Base-by-base conservation (phyloP, 345 rosid species). In the Psidium guajava region DNA sequence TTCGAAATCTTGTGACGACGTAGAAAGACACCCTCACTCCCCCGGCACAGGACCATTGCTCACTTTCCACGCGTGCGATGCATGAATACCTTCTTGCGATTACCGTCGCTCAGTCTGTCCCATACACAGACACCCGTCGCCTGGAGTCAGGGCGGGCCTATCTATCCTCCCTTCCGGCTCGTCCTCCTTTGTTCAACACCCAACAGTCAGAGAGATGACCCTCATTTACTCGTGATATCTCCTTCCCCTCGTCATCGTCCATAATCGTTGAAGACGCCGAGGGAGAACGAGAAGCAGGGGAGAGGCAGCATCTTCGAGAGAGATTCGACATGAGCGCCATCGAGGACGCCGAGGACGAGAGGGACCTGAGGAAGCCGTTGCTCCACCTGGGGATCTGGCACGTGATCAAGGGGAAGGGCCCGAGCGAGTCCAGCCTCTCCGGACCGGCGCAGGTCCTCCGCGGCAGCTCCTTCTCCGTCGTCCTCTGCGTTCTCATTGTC, bases 331-430 rank as follows among this genome's bases (percentile, higher is more conserved):
- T 93, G 95, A 91, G 94, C 83, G 90, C 90, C 86, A 84, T 91
- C 83, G 96, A 93, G 14, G 96, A 90, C 5, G 83, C 36, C 10
- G 95, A 92, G 24, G 98, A 92, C 21, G 91, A 81, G 32, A 87
- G 91, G 58, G 93, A 90, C 50, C 69, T 93, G 8, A 86, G 90
- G 89, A 94, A 92, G 86, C 98, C 96, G 27, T 92, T 94, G 84
- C 88, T 93, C 42, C 96, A 94, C 83, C 90, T 93, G 0, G 97
- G 97, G 58, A 94, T 95, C 75, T 93, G 98, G 98, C 93, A 93
- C 87, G 88, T 90, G 73, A 94, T 81, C 55, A 52, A 52, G 54
- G 52, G 54, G 54, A 81, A 90, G 98, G 86, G 90, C n/a, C 93
- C 98, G 1, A 89, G 93, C 73, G 94, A 90, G 85, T 91, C 96